phyloP scores from a whole-genome alignment of 306 rosid genomes.

The Vigna angularis region DNA sequence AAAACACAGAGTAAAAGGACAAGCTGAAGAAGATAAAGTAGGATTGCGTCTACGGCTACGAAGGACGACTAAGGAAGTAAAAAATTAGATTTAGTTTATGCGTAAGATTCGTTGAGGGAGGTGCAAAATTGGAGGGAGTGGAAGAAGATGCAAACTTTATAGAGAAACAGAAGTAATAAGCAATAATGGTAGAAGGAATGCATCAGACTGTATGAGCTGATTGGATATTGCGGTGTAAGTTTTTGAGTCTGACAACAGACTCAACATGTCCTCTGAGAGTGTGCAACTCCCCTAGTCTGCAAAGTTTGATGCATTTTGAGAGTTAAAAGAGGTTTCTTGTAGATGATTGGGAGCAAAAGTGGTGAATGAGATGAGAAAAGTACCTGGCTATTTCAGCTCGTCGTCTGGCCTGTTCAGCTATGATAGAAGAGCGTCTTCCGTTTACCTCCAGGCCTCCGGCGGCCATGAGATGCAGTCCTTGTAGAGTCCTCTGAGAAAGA shows the following conservation, averaged over 20 bases:
- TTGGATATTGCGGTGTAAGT: slow-evolving; percentile 58
- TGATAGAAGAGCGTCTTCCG: slow-evolving; percentile 58
- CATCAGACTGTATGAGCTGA: slow-evolving; percentile 74
- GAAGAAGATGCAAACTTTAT: too few relatives aligned
- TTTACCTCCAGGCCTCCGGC: slow-evolving; percentile 43
- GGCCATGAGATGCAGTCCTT: slow-evolving; percentile 56
- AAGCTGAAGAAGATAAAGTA: too few relatives aligned
- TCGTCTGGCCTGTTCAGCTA: slow-evolving; percentile 71
- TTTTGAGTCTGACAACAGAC: slow-evolving; percentile 76
- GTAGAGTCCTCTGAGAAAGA: slow-evolving; percentile 78
- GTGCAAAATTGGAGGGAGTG: too few relatives aligned
- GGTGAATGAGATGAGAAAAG: background rate
- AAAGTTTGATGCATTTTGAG: slow-evolving; percentile 23
- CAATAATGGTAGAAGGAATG: too few relatives aligned
- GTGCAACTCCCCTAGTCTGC: slow-evolving; percentile 82
- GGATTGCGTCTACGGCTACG: too few relatives aligned
- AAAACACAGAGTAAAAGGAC: too few relatives aligned
- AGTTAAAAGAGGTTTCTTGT: background rate
- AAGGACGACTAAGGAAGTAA: too few relatives aligned
- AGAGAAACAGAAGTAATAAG: too few relatives aligned
- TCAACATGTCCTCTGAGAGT: slow-evolving; percentile 81
- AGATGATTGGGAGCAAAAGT: too few relatives aligned
- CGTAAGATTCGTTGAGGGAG: too few relatives aligned
- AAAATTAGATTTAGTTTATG: too few relatives aligned
- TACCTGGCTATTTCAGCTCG: slow-evolving; percentile 82